Percentiles rank a stretch among this genome's conserved stretches.
phyloP scores from a whole-genome alignment of 805 yeast species.

The Debaryomyces hansenii region DNA sequence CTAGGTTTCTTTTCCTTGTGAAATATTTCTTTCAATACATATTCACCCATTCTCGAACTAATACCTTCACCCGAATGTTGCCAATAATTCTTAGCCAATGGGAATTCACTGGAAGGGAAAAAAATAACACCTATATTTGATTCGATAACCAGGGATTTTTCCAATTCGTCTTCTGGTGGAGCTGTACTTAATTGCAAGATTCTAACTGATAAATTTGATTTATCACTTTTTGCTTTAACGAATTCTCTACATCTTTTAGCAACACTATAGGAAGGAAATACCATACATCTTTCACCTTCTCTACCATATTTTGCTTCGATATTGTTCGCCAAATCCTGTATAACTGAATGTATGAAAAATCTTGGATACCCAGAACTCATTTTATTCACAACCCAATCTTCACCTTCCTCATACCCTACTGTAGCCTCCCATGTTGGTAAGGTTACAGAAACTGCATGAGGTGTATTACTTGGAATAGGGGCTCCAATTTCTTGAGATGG shows the following conservation, averaged over 20 bases:
- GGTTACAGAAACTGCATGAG: slow-evolving; percentile 93
- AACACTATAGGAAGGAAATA: slow-evolving; percentile 73
- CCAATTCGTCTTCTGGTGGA: slow-evolving; percentile 60
- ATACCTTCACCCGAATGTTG: slow-evolving; percentile 98
- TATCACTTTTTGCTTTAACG: slow-evolving; percentile 46
- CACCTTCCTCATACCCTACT: slow-evolving; percentile 90
- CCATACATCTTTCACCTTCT: slow-evolving; percentile 69
- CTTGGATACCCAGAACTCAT: slow-evolving; percentile 92
- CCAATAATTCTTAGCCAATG: slow-evolving; percentile 86
- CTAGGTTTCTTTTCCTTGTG: slow-evolving; percentile 11
- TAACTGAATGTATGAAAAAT: slow-evolving; percentile 66
- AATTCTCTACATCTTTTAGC: slow-evolving; percentile 88
- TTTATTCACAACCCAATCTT: slow-evolving; percentile 70
- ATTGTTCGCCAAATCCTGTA: slow-evolving; percentile 53
- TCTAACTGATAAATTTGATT: slow-evolving; percentile 43
- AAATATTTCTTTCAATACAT: slow-evolving; percentile 63
- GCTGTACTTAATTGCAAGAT: slow-evolving; percentile 74
- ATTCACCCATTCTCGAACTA: slow-evolving; percentile 87
- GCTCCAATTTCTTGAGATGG: slow-evolving; percentile 63
- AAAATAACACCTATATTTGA: slow-evolving; percentile 78
- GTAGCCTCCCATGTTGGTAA: slow-evolving; percentile 94
- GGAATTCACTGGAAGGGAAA: slow-evolving; percentile 57
- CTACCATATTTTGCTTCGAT: slow-evolving; percentile 74
- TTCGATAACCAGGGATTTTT: slow-evolving; percentile 58
- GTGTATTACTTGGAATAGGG: slow-evolving; percentile 84